A percentile compares a stretch with the other conserved stretches of the same genome.
These are phyloP conservation scores for Ustilago esculenta DNA, from an alignment of 1,284 basidiomycete genomes.

Conservation along the genomic window DNA sequence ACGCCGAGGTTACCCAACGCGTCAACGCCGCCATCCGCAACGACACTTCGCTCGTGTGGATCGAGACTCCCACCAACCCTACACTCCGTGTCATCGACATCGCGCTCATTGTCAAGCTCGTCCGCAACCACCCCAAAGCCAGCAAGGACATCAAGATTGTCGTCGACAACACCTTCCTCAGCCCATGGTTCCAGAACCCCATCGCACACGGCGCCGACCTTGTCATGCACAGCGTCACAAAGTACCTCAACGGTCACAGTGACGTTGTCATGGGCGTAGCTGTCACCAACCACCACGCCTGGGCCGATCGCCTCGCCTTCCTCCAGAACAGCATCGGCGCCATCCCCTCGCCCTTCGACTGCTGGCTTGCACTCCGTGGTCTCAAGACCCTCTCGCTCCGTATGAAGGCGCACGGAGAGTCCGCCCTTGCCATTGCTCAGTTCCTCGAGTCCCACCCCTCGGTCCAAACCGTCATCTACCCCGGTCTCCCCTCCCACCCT, in stretches of 20 bases:
- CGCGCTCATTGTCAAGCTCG: conserved; percentile 73
- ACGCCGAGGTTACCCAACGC: conserved; percentile 72
- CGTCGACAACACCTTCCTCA: conserved; percentile 72
- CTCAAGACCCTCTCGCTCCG: conserved; percentile 77
- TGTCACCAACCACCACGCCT: conserved; percentile 52
- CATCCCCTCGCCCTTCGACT: conserved; percentile 86
- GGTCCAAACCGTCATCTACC: conserved; percentile 85
- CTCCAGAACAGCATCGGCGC: conserved; percentile 91
- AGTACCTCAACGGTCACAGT: conserved; percentile 92
- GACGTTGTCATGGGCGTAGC: conserved; percentile 71
- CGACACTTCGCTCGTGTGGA: conserved; percentile 96
- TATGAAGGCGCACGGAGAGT: conserved; percentile 85
- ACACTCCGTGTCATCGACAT: conserved; percentile 88
- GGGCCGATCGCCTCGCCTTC: conserved; percentile 72
- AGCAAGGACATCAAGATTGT: conserved; percentile 51
- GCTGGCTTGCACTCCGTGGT: conserved; percentile 89
- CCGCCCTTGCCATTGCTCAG: conserved; percentile 80
- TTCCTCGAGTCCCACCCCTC: conserved; percentile 72
- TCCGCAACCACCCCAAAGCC: conserved; percentile 76
- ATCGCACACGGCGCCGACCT: conserved; percentile 85
- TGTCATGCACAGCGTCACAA: conserved; percentile 76
- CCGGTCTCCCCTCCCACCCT: conserved; percentile 71
- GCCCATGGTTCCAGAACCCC: conserved; percentile 89
- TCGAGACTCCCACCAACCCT: conserved; percentile 95
- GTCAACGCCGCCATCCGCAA: conserved; percentile 73